Percentiles rank a stretch among this genome's conserved stretches.
Evolutionary conservation across 805 yeast species (phyloP).

Genomic region (Clavispora fructus): DNA sequence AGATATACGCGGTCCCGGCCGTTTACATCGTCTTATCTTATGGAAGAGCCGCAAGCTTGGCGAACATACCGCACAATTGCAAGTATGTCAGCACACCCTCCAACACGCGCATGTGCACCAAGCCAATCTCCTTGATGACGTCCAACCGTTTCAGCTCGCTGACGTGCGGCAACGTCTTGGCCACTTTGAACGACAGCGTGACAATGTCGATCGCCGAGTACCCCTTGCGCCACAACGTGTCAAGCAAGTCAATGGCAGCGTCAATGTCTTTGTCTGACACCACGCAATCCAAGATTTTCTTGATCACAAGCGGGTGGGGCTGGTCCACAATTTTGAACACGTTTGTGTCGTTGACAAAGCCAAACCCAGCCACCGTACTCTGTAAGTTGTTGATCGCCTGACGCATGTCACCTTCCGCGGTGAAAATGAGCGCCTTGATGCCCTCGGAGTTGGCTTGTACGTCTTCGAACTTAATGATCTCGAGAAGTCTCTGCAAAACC

Average conservation of each 20-base stretch:
- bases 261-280: slow-evolving; percentile 46
- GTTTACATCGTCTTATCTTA: neutral
- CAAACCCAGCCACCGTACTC: slow-evolving; percentile 91
- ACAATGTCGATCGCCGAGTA: slow-evolving; percentile 91
- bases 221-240: slow-evolving; percentile 79
- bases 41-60: slow-evolving; percentile 38
- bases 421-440: slow-evolving; percentile 82
- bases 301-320: slow-evolving; percentile 87
- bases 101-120: slow-evolving; percentile 83
- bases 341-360: slow-evolving; percentile 82
- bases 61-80: slow-evolving; percentile 79
- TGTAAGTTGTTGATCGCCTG: slow-evolving; percentile 94
- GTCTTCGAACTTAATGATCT: slow-evolving; percentile 62
- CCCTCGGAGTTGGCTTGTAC: slow-evolving; percentile 86
- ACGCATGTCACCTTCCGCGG: slow-evolving; percentile 98
- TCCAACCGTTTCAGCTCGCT: slow-evolving; percentile 68
- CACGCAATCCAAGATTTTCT: slow-evolving; percentile 49
- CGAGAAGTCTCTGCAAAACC: slow-evolving; percentile 68
- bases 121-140: slow-evolving; percentile 80
- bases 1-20: neutral
- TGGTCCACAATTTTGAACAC: slow-evolving; percentile 94
- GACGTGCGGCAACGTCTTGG: slow-evolving; percentile 66
- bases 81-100: slow-evolving; percentile 90
- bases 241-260: slow-evolving; percentile 57
- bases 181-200: slow-evolving; percentile 83